Conservation (phyloP, 2,329 filamentous ascomycete genomes). For the Polychaeton citri region DNA sequence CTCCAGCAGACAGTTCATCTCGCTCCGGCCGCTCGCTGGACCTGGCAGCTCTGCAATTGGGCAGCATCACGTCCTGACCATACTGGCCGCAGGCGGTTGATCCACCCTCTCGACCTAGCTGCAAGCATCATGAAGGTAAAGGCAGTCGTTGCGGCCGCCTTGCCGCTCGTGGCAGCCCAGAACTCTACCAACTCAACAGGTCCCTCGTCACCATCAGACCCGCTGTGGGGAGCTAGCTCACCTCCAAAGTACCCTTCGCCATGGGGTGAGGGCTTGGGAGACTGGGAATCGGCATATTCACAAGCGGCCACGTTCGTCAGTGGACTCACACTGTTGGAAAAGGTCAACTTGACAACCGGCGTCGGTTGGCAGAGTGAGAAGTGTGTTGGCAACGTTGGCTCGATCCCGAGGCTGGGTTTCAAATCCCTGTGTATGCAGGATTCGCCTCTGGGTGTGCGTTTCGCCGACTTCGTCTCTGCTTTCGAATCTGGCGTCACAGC, state of each 20-base stretch:
- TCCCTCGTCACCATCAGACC: neutral
- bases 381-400: conserved; percentile 64
- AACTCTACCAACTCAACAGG: neutral
- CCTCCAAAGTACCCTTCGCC: conserved; percentile 72
- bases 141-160: neutral
- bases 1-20: too few species aligned
- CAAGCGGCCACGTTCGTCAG: conserved; percentile 70
- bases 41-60: too few species aligned
- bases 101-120: too few species aligned
- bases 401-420: conserved; percentile 57
- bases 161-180: neutral
- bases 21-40: too few species aligned
- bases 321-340: conserved; percentile 70
- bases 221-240: conserved; percentile 23
- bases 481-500: conserved; percentile 69
- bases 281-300: conserved; percentile 63
- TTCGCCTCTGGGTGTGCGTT: conserved; percentile 66
- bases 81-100: too few species aligned
- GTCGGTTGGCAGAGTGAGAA: conserved; percentile 59
- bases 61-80: too few species aligned
- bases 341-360: conserved; percentile 91
- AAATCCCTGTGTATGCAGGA: conserved; percentile 76
- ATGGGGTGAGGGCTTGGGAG: conserved; percentile 64
- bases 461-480: conserved; percentile 66
- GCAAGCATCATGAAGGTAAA: neutral